These are phyloP conservation scores for Dryas octopetala DNA, from an alignment of 306 rosid genomes.

Conservation along the genomic window DNA sequence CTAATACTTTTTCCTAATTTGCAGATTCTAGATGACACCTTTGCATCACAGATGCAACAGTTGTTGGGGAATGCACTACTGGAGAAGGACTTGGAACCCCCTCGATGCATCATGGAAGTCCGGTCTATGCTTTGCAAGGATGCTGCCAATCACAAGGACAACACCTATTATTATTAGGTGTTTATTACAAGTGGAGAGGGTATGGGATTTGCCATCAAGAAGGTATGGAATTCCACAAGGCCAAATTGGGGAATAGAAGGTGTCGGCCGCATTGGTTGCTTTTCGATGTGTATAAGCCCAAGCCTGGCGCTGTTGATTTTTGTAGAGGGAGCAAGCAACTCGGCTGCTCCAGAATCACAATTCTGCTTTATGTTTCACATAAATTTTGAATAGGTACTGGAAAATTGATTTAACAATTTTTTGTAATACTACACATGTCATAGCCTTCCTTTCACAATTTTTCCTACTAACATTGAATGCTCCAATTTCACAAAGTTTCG, in stretches of 20 bases:
- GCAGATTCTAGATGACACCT: conserved; percentile 84
- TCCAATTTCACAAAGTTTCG: background rate
- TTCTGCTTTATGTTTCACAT: background rate
- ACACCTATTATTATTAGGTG: conserved; percentile 50
- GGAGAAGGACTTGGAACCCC: conserved; percentile 81
- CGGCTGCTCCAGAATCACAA: conserved; percentile 48
- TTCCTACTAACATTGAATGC: background rate
- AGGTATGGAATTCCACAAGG: background rate
- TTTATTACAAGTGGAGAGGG: conserved; percentile 13
- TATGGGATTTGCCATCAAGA: conserved; percentile 10
- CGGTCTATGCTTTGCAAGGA: conserved; percentile 91
- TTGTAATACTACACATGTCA: background rate
- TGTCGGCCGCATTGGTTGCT: background rate
- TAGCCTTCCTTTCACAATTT: background rate
- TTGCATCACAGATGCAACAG: conserved; percentile 93
- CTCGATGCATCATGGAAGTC: conserved; percentile 82
- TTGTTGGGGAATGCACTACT: conserved; percentile 80
- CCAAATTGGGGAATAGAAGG: background rate
- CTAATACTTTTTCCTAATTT: conserved; percentile 5
- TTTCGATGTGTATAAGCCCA: conserved; percentile 3
- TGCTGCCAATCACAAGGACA: conserved; percentile 63
- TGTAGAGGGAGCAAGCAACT: conserved; percentile 67
- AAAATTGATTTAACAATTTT: conserved; percentile 2
- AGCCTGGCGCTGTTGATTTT: conserved; percentile 37
- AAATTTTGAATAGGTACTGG: background rate